Base-by-base conservation (phyloP, 345 rosid species). In the Gossypium bickii region DNA sequence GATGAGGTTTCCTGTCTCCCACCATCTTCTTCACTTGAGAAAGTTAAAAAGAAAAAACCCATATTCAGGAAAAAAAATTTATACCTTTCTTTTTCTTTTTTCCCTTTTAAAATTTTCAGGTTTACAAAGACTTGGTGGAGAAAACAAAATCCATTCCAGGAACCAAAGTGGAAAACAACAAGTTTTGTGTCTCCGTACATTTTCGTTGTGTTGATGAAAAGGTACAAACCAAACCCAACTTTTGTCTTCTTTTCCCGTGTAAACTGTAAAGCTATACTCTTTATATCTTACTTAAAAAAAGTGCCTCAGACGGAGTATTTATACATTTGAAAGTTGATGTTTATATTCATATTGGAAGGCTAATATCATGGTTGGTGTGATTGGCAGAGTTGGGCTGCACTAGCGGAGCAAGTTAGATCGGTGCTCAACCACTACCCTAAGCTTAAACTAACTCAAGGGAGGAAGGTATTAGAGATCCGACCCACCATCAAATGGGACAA, bases 401-500 rank as follows among this genome's bases (percentile, higher is more conserved):
- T 95, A 69, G 97, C 91, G 0, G 89, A 90, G 69, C 79, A 78
- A 79, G 98, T 95, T 11, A 79, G 68, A 74, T 78, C 81, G 17
- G 94, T 95, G n/a, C 82, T 91, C 49, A 70, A 71, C 34, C 81
- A 74, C 67, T 95, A 88, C 73, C 99, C 99, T 10, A 80, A 85
- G 80, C 93, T 95, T 74, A 84, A 76, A 69, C 80, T 93, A 51
- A 87, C 90, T 12, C 88, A 82, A 57, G 99, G 99, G 27, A 85
- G 98, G 78, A 93, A 90, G 98, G 99, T 69, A 12, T 81, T 95
- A 20, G 99, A 95, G 78, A 91, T 95, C 72, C 94, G 99, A 11
- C 99, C 99, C 17, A 86, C 88, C 56, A 93, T 95, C 76, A 89
- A 89, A 82, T 95, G 98, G 99, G 96, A 95, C 87, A 95, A 95